Evolutionary conservation across 176 grass and related monocot genomes (phyloP), one percentile per base, ranked within the genome.

Genomic region (Olyra latifolia): DNA sequence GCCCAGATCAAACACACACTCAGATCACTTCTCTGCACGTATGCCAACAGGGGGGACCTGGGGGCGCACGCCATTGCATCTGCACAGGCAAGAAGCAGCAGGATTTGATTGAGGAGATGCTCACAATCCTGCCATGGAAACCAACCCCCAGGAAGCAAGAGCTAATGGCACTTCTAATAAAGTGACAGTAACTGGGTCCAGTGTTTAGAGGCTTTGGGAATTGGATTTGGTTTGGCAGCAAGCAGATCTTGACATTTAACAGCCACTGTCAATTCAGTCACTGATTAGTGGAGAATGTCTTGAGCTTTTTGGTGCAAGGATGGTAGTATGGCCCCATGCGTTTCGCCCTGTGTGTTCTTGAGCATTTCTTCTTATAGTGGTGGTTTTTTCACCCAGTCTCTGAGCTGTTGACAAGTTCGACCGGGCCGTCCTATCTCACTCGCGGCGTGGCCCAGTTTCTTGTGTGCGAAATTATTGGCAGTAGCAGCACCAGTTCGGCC

Each of bases 21-120:
- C 7, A 27, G 62, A 28, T 81, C 47, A 65, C 12, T 35, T 41
- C 16, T 45, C 6, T 5, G 53, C 45, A 53, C 32, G 44, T 42
- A 80, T 56, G 70, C 69, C 76, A 88, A 88, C 66, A 83, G 1
- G n/a, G 11, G 49, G 29, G 3, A 63, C 48, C 32, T 35, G 2
- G 32, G 1, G 32, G 32, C 5, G 74, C 57, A 80, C 59, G 75
- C 46, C 81, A 75, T 68, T 10, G 32, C 56, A 16, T 30, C 32
- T 64, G 66, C 56, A 23, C 66, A 84, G 25, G 68, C 81, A 70
- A 80, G 25, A 28, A 25, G 82, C 66, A 32, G 1, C 66, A 75
- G 7, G 88, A 86, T 86, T 82, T 73, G 78, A 89, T 76, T 73
- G 83, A 89, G 65, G 29, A 1, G 83, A 81, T 66, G 71, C 49